Evolutionary conservation across 179 eudicot species (phyloP).

Genomic region (Spergularia azorica): DNA sequence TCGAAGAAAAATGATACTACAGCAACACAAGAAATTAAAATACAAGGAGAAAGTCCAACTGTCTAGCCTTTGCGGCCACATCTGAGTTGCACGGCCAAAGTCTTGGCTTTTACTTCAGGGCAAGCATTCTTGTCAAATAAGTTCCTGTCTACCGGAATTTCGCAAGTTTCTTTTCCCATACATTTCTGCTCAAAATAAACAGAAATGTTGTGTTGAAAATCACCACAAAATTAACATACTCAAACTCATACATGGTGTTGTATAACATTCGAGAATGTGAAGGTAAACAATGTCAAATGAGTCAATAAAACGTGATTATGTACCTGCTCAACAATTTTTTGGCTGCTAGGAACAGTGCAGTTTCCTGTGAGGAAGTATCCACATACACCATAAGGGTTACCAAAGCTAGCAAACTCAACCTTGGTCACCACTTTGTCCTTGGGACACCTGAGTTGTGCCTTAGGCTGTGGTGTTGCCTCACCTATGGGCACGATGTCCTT

Average conservation of each 20-base stretch:
- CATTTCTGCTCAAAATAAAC: slow-evolving; percentile 45
- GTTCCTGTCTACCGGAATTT: slow-evolving; percentile 53
- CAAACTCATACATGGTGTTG: no score
- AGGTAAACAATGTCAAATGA: not conserved
- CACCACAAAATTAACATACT: no score
- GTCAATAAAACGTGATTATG: not conserved
- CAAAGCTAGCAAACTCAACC: slow-evolving; percentile 75
- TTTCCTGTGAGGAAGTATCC: slow-evolving; percentile 43
- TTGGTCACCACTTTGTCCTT: slow-evolving; percentile 42
- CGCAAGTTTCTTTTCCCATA: slow-evolving; percentile 60
- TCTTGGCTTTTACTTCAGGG: slow-evolving; percentile 42
- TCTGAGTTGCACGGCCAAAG: slow-evolving; percentile 63
- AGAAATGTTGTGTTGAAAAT: not conserved
- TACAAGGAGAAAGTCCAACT: not conserved
- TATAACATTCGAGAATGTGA: no score
- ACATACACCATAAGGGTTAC: slow-evolving; percentile 65
- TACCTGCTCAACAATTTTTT: slow-evolving; percentile 59
- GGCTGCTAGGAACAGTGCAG: slow-evolving; percentile 44
- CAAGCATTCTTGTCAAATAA: slow-evolving; percentile 42
- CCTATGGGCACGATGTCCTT: slow-evolving; percentile 24
- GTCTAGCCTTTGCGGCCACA: slow-evolving; percentile 47
- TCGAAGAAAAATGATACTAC: not conserved
- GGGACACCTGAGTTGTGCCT: slow-evolving; percentile 55
- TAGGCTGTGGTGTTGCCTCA: slow-evolving; percentile 32
- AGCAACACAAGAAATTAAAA: not conserved